Evolutionary conservation across 2,329 filamentous ascomycete species (phyloP).

Genomic region (Hymenotorrendiella dingleyae): DNA sequence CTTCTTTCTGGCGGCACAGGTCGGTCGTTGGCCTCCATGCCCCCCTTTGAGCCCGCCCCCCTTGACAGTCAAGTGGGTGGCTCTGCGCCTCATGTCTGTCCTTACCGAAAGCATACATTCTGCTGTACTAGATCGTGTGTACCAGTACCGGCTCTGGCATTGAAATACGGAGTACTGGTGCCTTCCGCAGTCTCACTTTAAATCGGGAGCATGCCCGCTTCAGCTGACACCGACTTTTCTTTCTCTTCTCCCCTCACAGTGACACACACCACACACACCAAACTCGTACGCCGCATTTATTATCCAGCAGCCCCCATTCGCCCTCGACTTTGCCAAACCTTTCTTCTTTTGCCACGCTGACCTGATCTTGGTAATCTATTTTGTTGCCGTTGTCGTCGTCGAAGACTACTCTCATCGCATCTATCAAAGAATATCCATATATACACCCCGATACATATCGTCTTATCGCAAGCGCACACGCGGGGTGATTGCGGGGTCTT

Average conservation of each 20-base stretch:
- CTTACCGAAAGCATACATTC: too few relatives aligned
- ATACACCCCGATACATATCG: too few relatives aligned
- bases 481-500: conserved; percentile 9
- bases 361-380: too few relatives aligned
- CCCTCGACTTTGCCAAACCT: not conserved
- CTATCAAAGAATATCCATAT: too few relatives aligned
- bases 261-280: not conserved
- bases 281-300: not conserved
- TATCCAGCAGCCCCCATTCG: not conserved
- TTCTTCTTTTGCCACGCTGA: too few relatives aligned
- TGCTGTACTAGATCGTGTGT: too few relatives aligned
- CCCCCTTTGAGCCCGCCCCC: not conserved
- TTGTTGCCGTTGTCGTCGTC: too few relatives aligned
- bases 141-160: too few relatives aligned
- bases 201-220: conserved; percentile 25
- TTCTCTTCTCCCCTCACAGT: conserved; percentile 3
- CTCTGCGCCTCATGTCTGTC: too few relatives aligned
- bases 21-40: not conserved
- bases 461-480: not conserved
- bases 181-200: conserved; percentile 11
- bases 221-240: conserved; percentile 22
- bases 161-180: too few relatives aligned
- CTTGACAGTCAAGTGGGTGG: not conserved
- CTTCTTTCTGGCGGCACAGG: not conserved
- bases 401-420: too few relatives aligned